phyloP scores from a whole-genome alignment of 345 rosid species.

The Syzygium jambos region DNA sequence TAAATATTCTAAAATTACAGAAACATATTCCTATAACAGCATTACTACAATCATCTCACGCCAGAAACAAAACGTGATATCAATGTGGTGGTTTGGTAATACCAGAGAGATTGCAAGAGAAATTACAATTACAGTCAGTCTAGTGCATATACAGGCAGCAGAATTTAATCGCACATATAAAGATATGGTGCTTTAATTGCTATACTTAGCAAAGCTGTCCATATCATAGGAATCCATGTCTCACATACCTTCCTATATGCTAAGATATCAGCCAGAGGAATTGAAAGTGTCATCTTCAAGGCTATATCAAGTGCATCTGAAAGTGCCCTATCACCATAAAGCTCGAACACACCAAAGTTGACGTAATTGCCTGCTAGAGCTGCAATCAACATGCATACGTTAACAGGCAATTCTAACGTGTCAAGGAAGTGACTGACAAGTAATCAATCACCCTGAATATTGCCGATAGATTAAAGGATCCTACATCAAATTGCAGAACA shows the following conservation, averaged over 20 bases:
- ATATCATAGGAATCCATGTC: neutral
- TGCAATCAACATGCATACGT: conserved; percentile 22
- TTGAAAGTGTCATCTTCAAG: conserved; percentile 79
- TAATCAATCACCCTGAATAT: neutral
- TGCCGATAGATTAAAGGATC: neutral
- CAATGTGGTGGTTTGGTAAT: neutral
- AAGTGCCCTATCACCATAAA: conserved; percentile 97
- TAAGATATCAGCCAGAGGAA: conserved; percentile 87
- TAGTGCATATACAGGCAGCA: neutral
- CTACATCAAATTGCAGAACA: neutral
- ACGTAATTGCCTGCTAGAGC: conserved; percentile 92
- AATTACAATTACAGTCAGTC: neutral
- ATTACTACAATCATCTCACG: neutral
- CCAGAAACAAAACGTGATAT: neutral
- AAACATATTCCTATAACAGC: neutral
- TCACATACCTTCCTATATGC: conserved; percentile 82
- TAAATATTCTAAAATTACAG: neutral
- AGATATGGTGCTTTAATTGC: neutral
- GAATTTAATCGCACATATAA: neutral
- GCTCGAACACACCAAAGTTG: conserved; percentile 96
- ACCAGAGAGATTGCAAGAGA: neutral
- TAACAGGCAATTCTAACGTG: neutral
- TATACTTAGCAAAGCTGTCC: neutral
- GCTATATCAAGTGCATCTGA: conserved; percentile 90
- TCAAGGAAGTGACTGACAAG: neutral